Evolutionary conservation across 1,284 basidiomycete species (phyloP).

Genomic region (Ceratobasidium sp.): DNA sequence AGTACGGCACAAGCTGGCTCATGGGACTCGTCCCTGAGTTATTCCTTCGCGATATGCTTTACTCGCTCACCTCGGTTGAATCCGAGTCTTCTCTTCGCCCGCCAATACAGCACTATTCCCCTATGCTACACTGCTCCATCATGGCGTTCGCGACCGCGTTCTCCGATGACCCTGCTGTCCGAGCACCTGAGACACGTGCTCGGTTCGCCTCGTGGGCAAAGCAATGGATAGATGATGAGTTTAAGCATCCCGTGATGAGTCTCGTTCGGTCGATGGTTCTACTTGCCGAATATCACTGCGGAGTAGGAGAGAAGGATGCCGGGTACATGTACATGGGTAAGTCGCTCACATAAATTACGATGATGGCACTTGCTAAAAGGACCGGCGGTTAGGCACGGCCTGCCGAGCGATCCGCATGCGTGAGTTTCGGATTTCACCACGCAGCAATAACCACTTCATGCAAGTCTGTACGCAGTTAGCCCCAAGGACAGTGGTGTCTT

Average conservation of each 20-base stretch:
- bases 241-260: neutral
- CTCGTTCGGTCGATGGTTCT: constrained; percentile 17
- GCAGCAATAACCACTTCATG: neutral
- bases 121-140: constrained; percentile 29
- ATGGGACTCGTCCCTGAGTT: constrained; percentile 25
- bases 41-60: constrained; percentile 39
- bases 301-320: constrained; percentile 16
- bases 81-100: neutral
- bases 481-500: constrained; percentile 69
- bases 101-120: constrained; percentile 22
- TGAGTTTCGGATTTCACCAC: constrained; percentile 51
- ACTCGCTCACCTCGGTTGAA: constrained; percentile 10
- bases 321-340: constrained; percentile 42
- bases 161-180: constrained; percentile 26
- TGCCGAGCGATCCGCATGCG: constrained; percentile 26
- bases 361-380: neutral
- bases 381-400: constrained; percentile 7
- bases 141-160: constrained; percentile 32
- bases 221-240: constrained; percentile 38
- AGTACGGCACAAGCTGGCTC: constrained; percentile 33
- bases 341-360: neutral
- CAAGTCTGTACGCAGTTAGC: constrained; percentile 62
- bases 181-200: constrained; percentile 2
- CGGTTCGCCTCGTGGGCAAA: constrained; percentile 23
- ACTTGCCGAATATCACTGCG: constrained; percentile 38